These are phyloP conservation scores for Candida incommunis DNA, from an alignment of 805 yeast genomes.

Conservation along the genomic window DNA sequence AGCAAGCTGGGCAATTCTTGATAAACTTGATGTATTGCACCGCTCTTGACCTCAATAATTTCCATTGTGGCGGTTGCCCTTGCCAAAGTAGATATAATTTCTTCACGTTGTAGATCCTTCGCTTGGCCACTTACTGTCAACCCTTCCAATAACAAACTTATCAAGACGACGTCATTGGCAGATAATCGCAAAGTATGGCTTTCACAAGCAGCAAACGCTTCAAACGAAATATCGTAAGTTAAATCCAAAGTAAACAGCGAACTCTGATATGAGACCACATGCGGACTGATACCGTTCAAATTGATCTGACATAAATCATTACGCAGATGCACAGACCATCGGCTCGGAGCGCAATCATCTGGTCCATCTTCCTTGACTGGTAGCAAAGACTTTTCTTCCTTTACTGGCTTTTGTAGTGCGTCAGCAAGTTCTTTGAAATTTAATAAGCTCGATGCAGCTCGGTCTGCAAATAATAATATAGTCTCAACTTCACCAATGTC, in stretches of 20 bases:
- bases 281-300: not conserved
- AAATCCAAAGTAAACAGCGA: not conserved
- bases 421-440: not conserved
- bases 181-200: not conserved
- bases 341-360: too few relatives aligned
- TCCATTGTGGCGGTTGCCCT: not conserved
- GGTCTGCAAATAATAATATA: not conserved
- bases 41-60: not conserved
- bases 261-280: not conserved
- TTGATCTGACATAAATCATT: not conserved
- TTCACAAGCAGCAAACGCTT: not conserved
- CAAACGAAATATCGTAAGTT: not conserved
- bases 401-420: too few relatives aligned
- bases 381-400: too few relatives aligned
- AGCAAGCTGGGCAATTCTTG: too few relatives aligned
- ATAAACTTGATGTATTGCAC: too few relatives aligned
- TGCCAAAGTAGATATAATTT: not conserved
- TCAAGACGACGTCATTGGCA: not conserved
- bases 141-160: not conserved
- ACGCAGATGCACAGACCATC: not conserved
- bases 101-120: too few relatives aligned
- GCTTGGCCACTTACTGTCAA: not conserved
- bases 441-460: too few relatives aligned
- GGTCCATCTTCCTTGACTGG: too few relatives aligned
- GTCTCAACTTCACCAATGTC: not conserved